Evolutionary conservation across 768 basidiomycete genomes (phyloP), one percentile per base, ranked within the genome.

Genomic region (Tylopilus intermedius): DNA sequence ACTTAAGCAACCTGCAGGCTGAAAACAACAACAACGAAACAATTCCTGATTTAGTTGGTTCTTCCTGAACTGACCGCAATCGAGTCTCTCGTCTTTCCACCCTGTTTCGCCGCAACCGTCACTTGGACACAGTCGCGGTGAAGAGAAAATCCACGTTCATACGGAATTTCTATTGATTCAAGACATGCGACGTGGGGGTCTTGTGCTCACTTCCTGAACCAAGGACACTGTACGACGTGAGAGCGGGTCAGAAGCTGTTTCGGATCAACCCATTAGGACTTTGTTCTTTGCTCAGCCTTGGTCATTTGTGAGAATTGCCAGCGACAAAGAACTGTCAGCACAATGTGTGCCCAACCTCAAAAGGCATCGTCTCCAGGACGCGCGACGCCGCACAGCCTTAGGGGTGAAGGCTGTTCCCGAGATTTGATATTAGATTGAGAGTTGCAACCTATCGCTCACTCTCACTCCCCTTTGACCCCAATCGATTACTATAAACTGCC

Each of bases 391-490:
- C 51, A 58, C 59, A 58, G 60, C 60, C 51, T 45, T 53, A 15
- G 21, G 38, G 2, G n/a, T 18, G 38, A 38, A 39, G 52, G 52
- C 45, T 47, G 53, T 50, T 46, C 29, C 41, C n/a, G 26, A 58
- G 52, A 60, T 57, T 18, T 60, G 47, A 56, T 56, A 38, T 32
- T 15, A 51, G 58, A 53, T 56, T 43, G 47, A 49, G 27, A 56
- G 49, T 45, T 51, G 49, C 18, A 50, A 33, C 35, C 51, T 49
- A 38, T 45, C 10, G n/a, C 44, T 30, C 54, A 24, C 26, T 45
- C 22, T 46, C 44, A 44, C 43, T 41, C 58, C 58, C 39, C 49
- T 50, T 49, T 53, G 51, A 42, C 51, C 51, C 55, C 55, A 35
- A 46, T 14, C 24, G 4, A 50, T 57, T 41, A 37, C 54, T 14